Evolutionary conservation across 2,329 filamentous ascomycete genomes (phyloP).

Genomic region (Ascocoryne sarcoides): DNA sequence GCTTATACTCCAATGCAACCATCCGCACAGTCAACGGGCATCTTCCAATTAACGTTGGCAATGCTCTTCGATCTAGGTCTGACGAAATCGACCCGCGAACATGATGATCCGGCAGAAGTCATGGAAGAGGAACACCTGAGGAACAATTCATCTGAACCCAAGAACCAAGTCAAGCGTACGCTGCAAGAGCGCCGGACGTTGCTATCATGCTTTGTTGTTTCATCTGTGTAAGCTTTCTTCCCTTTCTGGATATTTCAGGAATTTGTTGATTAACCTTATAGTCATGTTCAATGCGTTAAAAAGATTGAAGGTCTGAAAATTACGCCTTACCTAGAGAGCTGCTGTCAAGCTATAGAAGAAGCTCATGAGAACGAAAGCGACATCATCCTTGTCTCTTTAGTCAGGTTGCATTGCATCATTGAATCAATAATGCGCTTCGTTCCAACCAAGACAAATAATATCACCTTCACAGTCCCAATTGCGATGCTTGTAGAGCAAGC

Average conservation of each 20-base stretch:
- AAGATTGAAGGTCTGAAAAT: slow-evolving; percentile 13
- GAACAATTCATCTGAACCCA: not conserved
- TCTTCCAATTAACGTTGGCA: slow-evolving; percentile 14
- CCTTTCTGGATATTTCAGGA: not conserved
- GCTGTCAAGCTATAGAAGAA: slow-evolving; percentile 11
- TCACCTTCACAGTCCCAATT: slow-evolving; percentile 10
- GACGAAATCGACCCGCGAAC: slow-evolving; percentile 10
- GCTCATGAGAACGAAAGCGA: slow-evolving; percentile 13
- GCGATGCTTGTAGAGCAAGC: slow-evolving; percentile 16
- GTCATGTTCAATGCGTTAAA: slow-evolving; percentile 11
- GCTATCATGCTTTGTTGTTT: slow-evolving; percentile 13
- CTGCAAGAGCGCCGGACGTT: slow-evolving; percentile 16
- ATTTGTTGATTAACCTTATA: not conserved
- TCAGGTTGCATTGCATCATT: slow-evolving; percentile 12
- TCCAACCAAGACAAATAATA: slow-evolving; percentile 3
- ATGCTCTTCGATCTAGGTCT: slow-evolving; percentile 19
- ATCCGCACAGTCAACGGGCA: slow-evolving; percentile 9
- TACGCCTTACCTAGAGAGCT: slow-evolving; percentile 16
- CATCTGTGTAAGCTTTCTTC: slow-evolving; percentile 11
- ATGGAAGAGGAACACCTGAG: slow-evolving; percentile 1
- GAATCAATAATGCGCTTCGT: slow-evolving; percentile 11
- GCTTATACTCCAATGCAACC: slow-evolving; percentile 12
- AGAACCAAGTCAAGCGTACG: slow-evolving; percentile 10
- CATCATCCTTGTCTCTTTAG: slow-evolving; percentile 13
- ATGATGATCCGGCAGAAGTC: slow-evolving; percentile 8